Percentiles rank a stretch among this genome's conserved stretches.
phyloP scores from a whole-genome alignment of 2,329 filamentous ascomycete genomes.

The Pseudocercospora ulei region DNA sequence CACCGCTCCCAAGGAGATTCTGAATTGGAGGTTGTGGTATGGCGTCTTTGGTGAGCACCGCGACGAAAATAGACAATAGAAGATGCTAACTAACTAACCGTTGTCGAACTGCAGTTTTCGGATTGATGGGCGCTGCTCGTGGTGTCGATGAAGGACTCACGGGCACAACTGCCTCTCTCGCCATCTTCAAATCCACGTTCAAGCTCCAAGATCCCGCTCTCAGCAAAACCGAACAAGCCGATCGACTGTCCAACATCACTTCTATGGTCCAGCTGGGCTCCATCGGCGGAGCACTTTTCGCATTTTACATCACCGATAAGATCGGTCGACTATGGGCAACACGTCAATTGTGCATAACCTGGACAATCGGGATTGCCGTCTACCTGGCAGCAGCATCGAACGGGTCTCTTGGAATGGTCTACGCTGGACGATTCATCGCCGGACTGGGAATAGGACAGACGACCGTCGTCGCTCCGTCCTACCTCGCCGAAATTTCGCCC shows the following conservation, averaged over 20 bases:
- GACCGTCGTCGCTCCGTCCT: slow-evolving; percentile 50
- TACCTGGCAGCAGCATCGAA: slow-evolving; percentile 42
- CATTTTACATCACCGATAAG: slow-evolving; percentile 33
- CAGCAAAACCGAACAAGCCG: slow-evolving; percentile 51
- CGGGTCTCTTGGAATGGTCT: slow-evolving; percentile 32
- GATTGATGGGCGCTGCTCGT: slow-evolving; percentile 61
- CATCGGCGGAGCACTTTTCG: slow-evolving; percentile 58
- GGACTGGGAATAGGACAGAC: slow-evolving; percentile 43
- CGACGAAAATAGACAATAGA: too few relatives aligned
- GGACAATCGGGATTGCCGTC: slow-evolving; percentile 28
- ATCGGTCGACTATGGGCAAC: slow-evolving; percentile 31
- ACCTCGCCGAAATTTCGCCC: slow-evolving; percentile 46
- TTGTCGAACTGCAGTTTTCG: slow-evolving; percentile 27
- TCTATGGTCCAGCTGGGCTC: slow-evolving; percentile 74
- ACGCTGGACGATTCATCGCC: slow-evolving; percentile 38
- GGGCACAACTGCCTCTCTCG: slow-evolving; percentile 47
- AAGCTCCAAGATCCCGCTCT: slow-evolving; percentile 47
- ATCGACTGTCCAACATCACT: slow-evolving; percentile 55
- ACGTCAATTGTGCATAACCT: slow-evolving; percentile 26
- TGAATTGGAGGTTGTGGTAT: slow-evolving; percentile 73
- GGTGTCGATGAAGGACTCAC: slow-evolving; percentile 76
- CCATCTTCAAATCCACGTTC: slow-evolving; percentile 53
- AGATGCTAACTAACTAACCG: too few relatives aligned
- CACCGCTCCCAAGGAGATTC: slow-evolving; percentile 57
- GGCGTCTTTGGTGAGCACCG: slow-evolving; percentile 47